phyloP scores from a whole-genome alignment of 2,329 filamentous ascomycete genomes.

The Aureobasidium uvarum region DNA sequence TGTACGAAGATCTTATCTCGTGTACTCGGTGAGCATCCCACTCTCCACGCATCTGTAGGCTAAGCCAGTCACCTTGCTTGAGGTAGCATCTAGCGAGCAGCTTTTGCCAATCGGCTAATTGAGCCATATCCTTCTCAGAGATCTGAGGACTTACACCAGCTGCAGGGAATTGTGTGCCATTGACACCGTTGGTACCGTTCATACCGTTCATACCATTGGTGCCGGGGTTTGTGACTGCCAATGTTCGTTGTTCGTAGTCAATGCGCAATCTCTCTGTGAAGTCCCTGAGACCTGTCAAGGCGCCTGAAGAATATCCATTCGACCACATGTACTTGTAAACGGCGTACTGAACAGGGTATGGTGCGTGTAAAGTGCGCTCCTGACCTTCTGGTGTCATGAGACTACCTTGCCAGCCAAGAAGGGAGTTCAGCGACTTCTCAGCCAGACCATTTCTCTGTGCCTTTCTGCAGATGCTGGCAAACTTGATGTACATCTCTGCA shows the following conservation, averaged over 20 bases:
- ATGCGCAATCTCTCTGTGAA: constrained; percentile 61
- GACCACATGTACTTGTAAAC: constrained; percentile 97
- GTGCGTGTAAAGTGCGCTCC: constrained; percentile 46
- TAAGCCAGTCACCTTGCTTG: constrained; percentile 95
- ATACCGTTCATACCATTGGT: constrained; percentile 48
- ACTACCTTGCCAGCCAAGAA: constrained; percentile 60
- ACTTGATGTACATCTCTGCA: constrained; percentile 99
- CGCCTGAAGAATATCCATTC: constrained; percentile 64
- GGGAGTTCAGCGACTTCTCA: constrained; percentile 87
- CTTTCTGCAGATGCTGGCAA: constrained; percentile 96
- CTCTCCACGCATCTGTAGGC: constrained; percentile 76
- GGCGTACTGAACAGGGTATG: constrained; percentile 90
- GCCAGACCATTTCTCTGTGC: constrained; percentile 91
- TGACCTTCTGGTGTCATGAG: constrained; percentile 62
- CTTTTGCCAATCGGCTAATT: constrained; percentile 59
- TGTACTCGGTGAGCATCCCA: constrained; percentile 85
- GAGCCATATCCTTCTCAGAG: constrained; percentile 43
- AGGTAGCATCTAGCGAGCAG: constrained; percentile 94
- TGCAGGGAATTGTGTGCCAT: constrained; percentile 39
- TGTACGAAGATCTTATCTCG: constrained; percentile 88
- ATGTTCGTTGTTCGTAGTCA: constrained; percentile 51
- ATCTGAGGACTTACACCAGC: constrained; percentile 32
- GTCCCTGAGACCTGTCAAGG: constrained; percentile 60
- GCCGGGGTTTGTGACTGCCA: constrained; percentile 36
- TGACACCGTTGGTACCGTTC: constrained; percentile 43